Percentiles rank a stretch among this genome's conserved stretches.
Conservation (phyloP, 176 grass and related monocot species). For the Olyra latifolia region DNA sequence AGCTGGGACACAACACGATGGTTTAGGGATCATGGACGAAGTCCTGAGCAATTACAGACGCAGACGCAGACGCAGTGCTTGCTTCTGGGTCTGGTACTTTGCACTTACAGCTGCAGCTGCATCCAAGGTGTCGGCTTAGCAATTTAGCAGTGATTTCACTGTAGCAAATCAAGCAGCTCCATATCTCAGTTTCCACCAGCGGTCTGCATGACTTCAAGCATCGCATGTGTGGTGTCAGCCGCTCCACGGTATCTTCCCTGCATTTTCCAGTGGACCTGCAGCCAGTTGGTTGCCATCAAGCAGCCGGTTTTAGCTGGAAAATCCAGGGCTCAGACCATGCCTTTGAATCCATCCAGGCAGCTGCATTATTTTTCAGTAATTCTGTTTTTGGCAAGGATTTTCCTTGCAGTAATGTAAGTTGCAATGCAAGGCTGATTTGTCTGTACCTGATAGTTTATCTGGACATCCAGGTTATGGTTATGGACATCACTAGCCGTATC, state of each 20-base stretch:
- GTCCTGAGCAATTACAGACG: neutral
- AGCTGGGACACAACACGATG: neutral
- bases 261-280: conserved; percentile 9
- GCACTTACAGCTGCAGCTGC: conserved; percentile 24
- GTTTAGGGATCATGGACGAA: neutral
- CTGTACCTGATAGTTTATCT: neutral
- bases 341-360: neutral
- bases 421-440: neutral
- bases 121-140: conserved; percentile 2
- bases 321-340: neutral
- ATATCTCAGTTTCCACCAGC: neutral
- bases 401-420: neutral
- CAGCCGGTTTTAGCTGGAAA: neutral
- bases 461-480: neutral
- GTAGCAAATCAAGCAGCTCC: neutral
- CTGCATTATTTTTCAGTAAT: neutral
- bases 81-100: conserved; percentile 19
- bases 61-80: too few species aligned
- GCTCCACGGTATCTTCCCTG: neutral
- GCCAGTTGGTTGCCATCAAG: neutral
- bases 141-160: conserved; percentile 24
- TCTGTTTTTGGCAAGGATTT: neutral
- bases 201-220: conserved; percentile 24
- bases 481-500: neutral
- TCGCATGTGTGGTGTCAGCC: neutral